Base-by-base conservation (phyloP, 2,329 filamentous ascomycete genomes). In the Fusarium pseudograminearum region DNA sequence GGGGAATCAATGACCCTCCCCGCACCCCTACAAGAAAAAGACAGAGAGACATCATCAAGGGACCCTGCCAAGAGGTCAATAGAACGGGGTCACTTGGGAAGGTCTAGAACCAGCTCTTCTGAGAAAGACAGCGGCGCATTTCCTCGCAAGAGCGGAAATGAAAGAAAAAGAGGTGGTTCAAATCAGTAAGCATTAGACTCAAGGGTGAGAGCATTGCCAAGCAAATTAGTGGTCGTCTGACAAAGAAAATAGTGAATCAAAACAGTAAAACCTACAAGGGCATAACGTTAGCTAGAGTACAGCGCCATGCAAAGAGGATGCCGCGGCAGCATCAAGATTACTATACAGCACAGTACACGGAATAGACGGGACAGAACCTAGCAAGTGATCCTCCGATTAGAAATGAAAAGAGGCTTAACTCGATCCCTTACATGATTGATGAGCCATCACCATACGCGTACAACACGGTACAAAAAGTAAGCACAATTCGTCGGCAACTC, bases 71-170 rank as follows among this genome's bases (percentile, higher is more conserved):
- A 69, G 64, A 52, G 31, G 12, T 40, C 11, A 20, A 20, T n/a
- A 18, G 31, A 12, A 36, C 7, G 59, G 40, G 53, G 68, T 57
- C 61, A 54, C 56, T 61, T 15, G 41, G 42, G 31, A 12, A 14
- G 45, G 58, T 65, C 71, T 72, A 67, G 71, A 73, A 52, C 47
- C 5, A 14, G 11, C 9, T 26, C 48, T 55, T 58, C 44, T 54
- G 41, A 16, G 18, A 28, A 18, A 18, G 42, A 30, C 14, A 16
- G 46, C 51, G 55, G 57, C 33, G 47, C 48, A 57, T 45, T 68
- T 57, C 57, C 53, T 54, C 34, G 20, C 36, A 11, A 28, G 22
- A 24, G 53, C 55, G 48, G 62, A 63, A 66, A 65, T 42, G 59
- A 34, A 28, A 30, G 14, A 42, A 38, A 26, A 36, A 24, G 14